phyloP scores from a whole-genome alignment of 164 flowering plant species.

The Tetracentron sinense region DNA sequence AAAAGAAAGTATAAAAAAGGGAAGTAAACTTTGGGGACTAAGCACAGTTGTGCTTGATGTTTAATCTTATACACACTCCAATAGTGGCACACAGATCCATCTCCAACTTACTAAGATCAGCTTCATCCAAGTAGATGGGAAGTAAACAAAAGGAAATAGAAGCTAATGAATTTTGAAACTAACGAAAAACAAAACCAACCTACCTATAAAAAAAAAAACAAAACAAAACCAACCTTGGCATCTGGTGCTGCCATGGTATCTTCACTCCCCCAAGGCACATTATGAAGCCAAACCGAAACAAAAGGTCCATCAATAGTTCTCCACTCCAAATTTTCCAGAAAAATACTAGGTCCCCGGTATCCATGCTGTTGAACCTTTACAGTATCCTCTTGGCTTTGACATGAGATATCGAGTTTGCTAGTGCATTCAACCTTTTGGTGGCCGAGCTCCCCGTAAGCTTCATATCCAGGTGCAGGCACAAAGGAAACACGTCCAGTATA shows the following conservation, averaged over 20 bases:
- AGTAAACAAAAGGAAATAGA: background rate
- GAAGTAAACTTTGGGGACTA: too few species aligned
- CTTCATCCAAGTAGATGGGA: too few species aligned
- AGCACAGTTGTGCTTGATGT: too few species aligned
- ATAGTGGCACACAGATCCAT: too few species aligned
- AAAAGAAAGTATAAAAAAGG: too few species aligned
- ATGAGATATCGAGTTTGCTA: constrained; percentile 6
- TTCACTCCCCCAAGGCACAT: constrained; percentile 94
- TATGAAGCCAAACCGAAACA: constrained; percentile 93
- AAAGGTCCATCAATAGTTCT: constrained; percentile 79
- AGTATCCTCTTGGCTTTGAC: constrained; percentile 27
- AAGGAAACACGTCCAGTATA: constrained; percentile 74
- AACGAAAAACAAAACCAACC: too few species aligned
- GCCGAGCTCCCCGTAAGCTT: constrained; percentile 56
- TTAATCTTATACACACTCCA: too few species aligned
- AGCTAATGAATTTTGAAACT: background rate
- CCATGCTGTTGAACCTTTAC: constrained; percentile 27
- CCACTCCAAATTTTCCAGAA: constrained; percentile 53
- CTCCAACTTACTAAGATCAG: too few species aligned
- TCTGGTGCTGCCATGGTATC: constrained; percentile 79
- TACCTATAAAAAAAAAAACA: too few species aligned
- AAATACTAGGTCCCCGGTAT: constrained; percentile 52
- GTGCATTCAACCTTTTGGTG: constrained; percentile 23
- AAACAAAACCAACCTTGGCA: constrained; percentile 76
- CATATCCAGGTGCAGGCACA: constrained; percentile 93